These are phyloP conservation scores for Ophiostoma sp. DNA, from an alignment of 2,329 filamentous ascomycete genomes.

Conservation along the genomic window DNA sequence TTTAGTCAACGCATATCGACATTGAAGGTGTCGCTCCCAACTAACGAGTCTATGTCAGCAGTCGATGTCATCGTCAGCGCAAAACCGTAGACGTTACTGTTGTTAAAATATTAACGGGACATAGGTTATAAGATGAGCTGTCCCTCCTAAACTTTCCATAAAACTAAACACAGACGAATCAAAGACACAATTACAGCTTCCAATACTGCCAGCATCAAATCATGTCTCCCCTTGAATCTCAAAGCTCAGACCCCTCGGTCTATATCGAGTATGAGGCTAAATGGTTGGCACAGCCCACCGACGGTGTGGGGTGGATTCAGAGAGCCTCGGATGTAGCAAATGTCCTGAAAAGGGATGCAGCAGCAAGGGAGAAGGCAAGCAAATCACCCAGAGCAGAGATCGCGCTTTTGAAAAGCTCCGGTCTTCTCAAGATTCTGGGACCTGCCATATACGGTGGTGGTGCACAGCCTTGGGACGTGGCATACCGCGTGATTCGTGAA, in stretches of 20 bases:
- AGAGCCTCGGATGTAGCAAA: slow-evolving; percentile 38
- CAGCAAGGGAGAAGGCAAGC: slow-evolving; percentile 36
- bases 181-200: too few species aligned
- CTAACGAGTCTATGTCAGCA: neutral
- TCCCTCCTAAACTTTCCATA: too few species aligned
- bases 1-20: too few species aligned
- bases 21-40: too few species aligned
- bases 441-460: slow-evolving; percentile 41
- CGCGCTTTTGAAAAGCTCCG: slow-evolving; percentile 40
- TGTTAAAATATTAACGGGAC: too few species aligned
- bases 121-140: too few species aligned
- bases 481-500: slow-evolving; percentile 55
- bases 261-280: slow-evolving; percentile 37
- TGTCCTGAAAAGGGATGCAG: slow-evolving; percentile 36
- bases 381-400: slow-evolving; percentile 41
- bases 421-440: slow-evolving; percentile 39
- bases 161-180: too few species aligned
- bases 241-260: slow-evolving; percentile 35
- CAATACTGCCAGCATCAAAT: neutral
- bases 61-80: neutral
- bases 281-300: slow-evolving; percentile 35
- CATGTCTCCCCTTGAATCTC: neutral
- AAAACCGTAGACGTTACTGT: neutral
- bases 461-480: slow-evolving; percentile 44
- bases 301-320: slow-evolving; percentile 37